Percentiles rank a stretch among this genome's conserved stretches.
Evolutionary conservation across 2,329 filamentous ascomycete genomes (phyloP).

Genomic region (Clarireedia sp.): DNA sequence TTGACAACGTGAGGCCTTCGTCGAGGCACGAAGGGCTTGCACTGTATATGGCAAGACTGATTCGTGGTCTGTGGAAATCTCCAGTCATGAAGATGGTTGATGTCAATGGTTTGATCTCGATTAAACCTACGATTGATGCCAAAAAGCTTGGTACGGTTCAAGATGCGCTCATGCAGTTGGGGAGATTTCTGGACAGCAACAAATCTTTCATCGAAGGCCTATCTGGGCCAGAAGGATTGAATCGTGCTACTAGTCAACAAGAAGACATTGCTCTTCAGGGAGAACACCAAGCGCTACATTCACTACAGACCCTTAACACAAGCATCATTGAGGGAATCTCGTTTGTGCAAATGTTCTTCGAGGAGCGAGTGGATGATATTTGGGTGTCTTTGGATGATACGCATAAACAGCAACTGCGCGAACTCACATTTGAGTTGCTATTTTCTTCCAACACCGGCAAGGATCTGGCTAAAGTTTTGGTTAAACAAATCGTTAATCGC

Average conservation of each 20-base stretch:
- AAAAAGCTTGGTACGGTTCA: conserved; percentile 70
- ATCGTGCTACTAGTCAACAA: conserved; percentile 68
- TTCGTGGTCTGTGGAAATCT: conserved; percentile 81
- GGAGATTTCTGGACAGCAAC: conserved; percentile 80
- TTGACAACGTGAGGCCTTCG: conserved; percentile 80
- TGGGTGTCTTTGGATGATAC: conserved; percentile 65
- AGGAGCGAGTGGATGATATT: conserved; percentile 87
- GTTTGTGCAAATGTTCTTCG: conserved; percentile 89
- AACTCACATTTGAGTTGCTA: conserved; percentile 79
- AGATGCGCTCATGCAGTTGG: conserved; percentile 68
- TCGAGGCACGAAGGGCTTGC: conserved; percentile 83
- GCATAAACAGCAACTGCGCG: conserved; percentile 59
- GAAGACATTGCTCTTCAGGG: conserved; percentile 89
- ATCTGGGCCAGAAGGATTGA: conserved; percentile 81
- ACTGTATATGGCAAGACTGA: conserved; percentile 78
- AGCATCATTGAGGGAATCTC: conserved; percentile 95
- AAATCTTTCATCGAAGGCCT: conserved; percentile 87
- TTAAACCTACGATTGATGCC: conserved; percentile 59
- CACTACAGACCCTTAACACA: conserved; percentile 74
- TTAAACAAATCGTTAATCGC: conserved; percentile 95
- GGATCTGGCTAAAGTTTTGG: conserved; percentile 84
- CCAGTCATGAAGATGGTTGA: conserved; percentile 57
- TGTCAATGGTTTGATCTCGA: conserved; percentile 49
- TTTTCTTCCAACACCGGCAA: conserved; percentile 75
- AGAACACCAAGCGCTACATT: conserved; percentile 86